Base-by-base conservation (phyloP, 2,329 filamentous ascomycete genomes). In the Lasiodiplodia sp. region DNA sequence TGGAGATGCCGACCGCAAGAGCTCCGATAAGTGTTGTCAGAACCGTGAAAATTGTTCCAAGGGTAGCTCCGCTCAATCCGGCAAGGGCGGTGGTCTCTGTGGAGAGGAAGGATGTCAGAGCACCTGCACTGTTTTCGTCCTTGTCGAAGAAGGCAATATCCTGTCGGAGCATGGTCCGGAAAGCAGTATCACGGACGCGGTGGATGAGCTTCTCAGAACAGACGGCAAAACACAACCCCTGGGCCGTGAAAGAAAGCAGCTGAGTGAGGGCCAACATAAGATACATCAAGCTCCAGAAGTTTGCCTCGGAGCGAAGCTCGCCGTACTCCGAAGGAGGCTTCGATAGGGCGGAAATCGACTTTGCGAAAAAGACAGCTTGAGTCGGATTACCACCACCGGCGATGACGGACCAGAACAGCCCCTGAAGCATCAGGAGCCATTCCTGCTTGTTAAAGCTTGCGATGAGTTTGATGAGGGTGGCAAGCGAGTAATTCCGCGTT, bases 131-230 rank as follows among this genome's bases (percentile, higher is more conserved):
- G 78, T 98, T 97, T 78, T 96, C 91, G 71, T 96, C 92, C 55
- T 86, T 86, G 79, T 98, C 96, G 74, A 97, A 99, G 79, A 94
- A 98, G 34, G 89, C 84, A 69, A 98, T 94, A 71, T 98, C 96
- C 80, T 98, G 95, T 72, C 94, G 92, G 64, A 98, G 88, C 83
- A 98, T 93, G 28, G 91, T 86, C 38, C 94, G 87, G 84, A 99
- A 97, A 7, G 94, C 92, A 68, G 85, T 85, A 78, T 96, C 90
- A 73, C 96, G 89, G 1, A 95, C 93, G 23, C 93, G 90, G 77
- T 93, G 92, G 67, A 97, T 87, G 28, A 98, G 87, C 51, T 89
- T 87, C 82, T 97, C 93, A n/a, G 93, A 96, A 81, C 92, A 94
- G 75, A 89, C 90, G 21, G 93, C 94, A 73, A 98, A 94, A 2